Percentiles rank a stretch among this genome's conserved stretches.
phyloP scores from a whole-genome alignment of 441 rosid species.

The Arabidopsis hybrid region DNA sequence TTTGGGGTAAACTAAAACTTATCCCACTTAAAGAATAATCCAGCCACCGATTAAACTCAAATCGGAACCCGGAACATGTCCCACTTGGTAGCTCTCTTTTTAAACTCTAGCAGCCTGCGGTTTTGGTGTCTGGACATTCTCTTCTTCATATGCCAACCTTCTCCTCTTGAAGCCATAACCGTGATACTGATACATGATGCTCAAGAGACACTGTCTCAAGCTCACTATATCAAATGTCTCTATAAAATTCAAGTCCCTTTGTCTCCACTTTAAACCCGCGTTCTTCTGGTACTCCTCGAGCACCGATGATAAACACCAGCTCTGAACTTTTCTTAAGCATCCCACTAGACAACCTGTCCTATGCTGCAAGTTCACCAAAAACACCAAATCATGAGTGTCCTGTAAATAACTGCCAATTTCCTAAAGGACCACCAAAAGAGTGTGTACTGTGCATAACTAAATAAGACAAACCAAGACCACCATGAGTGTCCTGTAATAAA shows the following conservation, averaged over 20 bases:
- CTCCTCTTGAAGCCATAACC: slow-evolving; percentile 82
- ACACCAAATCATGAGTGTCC: slow-evolving; percentile 13
- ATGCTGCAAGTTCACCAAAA: slow-evolving; percentile 65
- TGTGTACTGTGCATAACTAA: neutral
- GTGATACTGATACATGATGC: slow-evolving; percentile 79
- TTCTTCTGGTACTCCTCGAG: slow-evolving; percentile 77
- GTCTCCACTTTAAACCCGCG: slow-evolving; percentile 76
- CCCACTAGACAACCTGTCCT: slow-evolving; percentile 93
- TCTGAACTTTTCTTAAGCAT: slow-evolving; percentile 88
- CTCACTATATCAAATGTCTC: slow-evolving; percentile 62
- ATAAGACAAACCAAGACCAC: neutral
- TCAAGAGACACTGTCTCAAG: slow-evolving; percentile 71
- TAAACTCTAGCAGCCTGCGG: slow-evolving; percentile 42
- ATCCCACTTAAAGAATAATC: slow-evolving; percentile 27
- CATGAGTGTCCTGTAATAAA: slow-evolving; percentile 1
- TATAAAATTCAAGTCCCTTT: slow-evolving; percentile 64
- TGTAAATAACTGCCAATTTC: slow-evolving; percentile 5
- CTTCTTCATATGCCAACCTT: slow-evolving; percentile 67
- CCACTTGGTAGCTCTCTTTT: slow-evolving; percentile 22
- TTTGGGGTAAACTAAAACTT: slow-evolving; percentile 7
- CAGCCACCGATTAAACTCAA: slow-evolving; percentile 5
- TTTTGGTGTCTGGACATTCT: slow-evolving; percentile 53
- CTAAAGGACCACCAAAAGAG: neutral
- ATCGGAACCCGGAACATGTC: neutral
- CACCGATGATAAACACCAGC: slow-evolving; percentile 82